Conservation (phyloP, 2,329 filamentous ascomycete species). For the Ploettnerulaceae sp. region DNA sequence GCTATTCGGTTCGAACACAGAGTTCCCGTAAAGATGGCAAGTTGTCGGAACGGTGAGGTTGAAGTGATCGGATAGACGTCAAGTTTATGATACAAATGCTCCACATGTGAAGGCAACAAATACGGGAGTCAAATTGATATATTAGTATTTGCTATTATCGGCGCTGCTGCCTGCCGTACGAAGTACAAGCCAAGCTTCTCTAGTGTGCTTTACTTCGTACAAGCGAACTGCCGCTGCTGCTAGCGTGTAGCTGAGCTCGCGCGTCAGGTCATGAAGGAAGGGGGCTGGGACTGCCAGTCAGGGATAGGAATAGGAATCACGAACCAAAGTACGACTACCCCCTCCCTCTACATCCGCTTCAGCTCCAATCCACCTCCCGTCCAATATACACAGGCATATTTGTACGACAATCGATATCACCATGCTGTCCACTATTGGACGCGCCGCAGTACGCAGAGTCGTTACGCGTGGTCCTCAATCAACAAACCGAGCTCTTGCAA, state of each 20-base stretch:
- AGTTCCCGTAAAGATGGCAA: not conserved
- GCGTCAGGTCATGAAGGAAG: slow-evolving; percentile 21
- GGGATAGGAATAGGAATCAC: slow-evolving; percentile 5
- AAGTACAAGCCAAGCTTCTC: not conserved
- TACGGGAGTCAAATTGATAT: too few relatives aligned
- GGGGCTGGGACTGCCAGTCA: slow-evolving; percentile 16
- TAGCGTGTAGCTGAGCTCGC: slow-evolving; percentile 14
- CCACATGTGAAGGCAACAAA: too few relatives aligned
- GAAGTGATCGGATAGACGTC: not conserved
- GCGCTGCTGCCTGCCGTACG: not conserved
- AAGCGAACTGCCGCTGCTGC: not conserved
- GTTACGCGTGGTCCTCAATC: slow-evolving; percentile 23
- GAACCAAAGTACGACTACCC: not conserved
- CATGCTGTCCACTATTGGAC: slow-evolving; percentile 34
- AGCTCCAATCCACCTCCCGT: slow-evolving; percentile 7
- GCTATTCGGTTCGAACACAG: not conserved
- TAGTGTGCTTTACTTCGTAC: slow-evolving; percentile 8
- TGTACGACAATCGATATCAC: not conserved
- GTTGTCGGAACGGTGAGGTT: not conserved
- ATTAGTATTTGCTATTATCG: too few relatives aligned
- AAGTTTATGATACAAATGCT: not conserved
- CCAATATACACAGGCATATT: not conserved
- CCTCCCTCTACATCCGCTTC: not conserved
- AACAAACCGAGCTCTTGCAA: slow-evolving; percentile 26
- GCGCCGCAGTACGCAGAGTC: slow-evolving; percentile 30